Percentiles rank a stretch among this genome's conserved stretches.
These are phyloP conservation scores for Coccomyxa subellipsoidea DNA, from an alignment of 163 green algal genomes.

Conservation along the genomic window DNA sequence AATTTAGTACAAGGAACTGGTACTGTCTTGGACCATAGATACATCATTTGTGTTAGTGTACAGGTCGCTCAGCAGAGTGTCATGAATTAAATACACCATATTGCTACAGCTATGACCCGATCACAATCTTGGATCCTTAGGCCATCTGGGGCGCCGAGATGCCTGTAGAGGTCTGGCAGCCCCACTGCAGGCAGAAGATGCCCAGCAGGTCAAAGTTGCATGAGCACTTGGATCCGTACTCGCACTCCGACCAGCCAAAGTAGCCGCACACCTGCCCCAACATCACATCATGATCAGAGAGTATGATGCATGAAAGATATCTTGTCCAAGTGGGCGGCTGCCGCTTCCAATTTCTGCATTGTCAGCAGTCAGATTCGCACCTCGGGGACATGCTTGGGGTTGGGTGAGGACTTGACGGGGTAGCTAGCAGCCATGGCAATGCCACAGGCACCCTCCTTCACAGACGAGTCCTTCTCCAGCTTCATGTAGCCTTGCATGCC, in stretches of 20 bases:
- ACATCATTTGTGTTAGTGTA: background rate
- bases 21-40: too few species aligned
- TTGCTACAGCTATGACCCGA: background rate
- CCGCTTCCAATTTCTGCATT: too few species aligned
- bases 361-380: slow-evolving; percentile 65
- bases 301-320: too few species aligned
- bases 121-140: too few species aligned
- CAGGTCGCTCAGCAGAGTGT: background rate
- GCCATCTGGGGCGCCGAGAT: background rate
- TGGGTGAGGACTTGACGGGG: slow-evolving; percentile 71
- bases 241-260: slow-evolving; percentile 50
- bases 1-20: too few species aligned
- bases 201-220: slow-evolving; percentile 44
- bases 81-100: background rate
- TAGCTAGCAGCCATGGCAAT: slow-evolving; percentile 84
- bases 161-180: slow-evolving; percentile 25
- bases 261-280: background rate
- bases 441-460: slow-evolving; percentile 74
- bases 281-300: background rate
- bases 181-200: slow-evolving; percentile 63
- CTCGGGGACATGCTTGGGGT: slow-evolving; percentile 73
- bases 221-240: slow-evolving; percentile 58
- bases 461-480: slow-evolving; percentile 42
- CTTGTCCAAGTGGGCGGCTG: too few species aligned
- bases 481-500: slow-evolving; percentile 76